Conservation (phyloP, 306 rosid species). For the Prunus dulcis region DNA sequence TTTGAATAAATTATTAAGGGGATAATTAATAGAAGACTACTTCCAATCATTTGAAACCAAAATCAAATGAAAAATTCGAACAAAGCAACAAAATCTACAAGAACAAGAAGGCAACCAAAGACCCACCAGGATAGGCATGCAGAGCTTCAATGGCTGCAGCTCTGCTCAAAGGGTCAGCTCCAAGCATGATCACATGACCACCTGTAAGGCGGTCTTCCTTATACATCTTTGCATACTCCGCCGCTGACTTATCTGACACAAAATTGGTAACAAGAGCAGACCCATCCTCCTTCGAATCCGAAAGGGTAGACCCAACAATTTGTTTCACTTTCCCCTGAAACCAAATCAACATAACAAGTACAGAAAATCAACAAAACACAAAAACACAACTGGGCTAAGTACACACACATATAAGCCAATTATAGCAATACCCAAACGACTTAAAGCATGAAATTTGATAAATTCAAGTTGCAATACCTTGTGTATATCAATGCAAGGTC, state of each 20-base stretch:
- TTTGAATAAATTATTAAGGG: neutral
- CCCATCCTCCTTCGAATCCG: conserved; percentile 64
- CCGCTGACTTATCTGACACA: conserved; percentile 82
- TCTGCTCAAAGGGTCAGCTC: conserved; percentile 82
- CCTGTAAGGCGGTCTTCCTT: conserved; percentile 71
- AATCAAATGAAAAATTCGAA: neutral
- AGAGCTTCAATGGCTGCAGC: conserved; percentile 78
- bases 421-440: neutral
- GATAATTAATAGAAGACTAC: neutral
- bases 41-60: neutral
- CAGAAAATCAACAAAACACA: neutral
- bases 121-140: conserved; percentile 77
- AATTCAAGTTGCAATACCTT: conserved; percentile 40
- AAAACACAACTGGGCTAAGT: neutral
- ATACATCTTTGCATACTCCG: conserved; percentile 74
- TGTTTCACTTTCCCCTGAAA: conserved; percentile 87
- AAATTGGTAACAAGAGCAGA: conserved; percentile 74
- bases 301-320: conserved; percentile 88
- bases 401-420: neutral
- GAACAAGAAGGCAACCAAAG: neutral
- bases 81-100: neutral
- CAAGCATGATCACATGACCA: conserved; percentile 93
- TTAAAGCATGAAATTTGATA: neutral
- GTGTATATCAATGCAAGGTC: conserved; percentile 91
- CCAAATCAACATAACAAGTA: neutral